phyloP scores from a whole-genome alignment of 2,329 filamentous ascomycete genomes.

The Curvularia sp. region DNA sequence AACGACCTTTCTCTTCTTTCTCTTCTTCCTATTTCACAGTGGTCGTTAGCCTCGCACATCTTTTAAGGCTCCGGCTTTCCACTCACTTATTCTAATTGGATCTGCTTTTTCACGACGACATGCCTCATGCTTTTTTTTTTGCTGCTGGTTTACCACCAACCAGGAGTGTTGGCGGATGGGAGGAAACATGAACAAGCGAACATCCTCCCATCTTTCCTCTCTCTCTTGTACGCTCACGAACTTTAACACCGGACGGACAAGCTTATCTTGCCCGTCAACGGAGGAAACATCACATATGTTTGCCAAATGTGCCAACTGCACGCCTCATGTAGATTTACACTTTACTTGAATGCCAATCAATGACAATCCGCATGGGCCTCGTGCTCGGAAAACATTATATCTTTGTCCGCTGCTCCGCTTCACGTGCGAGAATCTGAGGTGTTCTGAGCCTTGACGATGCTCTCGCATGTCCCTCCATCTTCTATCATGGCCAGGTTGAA shows the following conservation, averaged over 20 bases:
- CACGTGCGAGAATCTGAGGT: background rate
- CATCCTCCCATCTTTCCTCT: background rate
- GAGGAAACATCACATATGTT: background rate
- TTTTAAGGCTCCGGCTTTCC: background rate
- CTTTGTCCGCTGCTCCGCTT: background rate
- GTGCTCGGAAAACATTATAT: background rate
- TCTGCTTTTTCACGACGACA: constrained; percentile 4
- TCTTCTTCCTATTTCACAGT: constrained; percentile 15
- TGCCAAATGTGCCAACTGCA: background rate
- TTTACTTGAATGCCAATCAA: background rate
- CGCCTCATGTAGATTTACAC: background rate
- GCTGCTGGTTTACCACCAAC: constrained; percentile 23
- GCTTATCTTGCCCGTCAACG: background rate
- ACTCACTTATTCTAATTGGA: constrained; percentile 8
- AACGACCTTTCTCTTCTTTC: constrained; percentile 30
- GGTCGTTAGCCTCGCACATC: background rate
- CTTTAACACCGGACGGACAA: background rate
- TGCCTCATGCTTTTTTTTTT: constrained; percentile 15
- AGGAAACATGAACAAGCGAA: background rate
- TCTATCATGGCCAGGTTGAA: background rate
- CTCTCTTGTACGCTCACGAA: background rate
- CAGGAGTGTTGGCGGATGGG: background rate
- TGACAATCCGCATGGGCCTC: background rate
- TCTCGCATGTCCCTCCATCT: background rate
- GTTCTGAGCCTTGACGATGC: background rate